Base-by-base conservation (phyloP, 306 rosid species). In the Inga laurina region DNA sequence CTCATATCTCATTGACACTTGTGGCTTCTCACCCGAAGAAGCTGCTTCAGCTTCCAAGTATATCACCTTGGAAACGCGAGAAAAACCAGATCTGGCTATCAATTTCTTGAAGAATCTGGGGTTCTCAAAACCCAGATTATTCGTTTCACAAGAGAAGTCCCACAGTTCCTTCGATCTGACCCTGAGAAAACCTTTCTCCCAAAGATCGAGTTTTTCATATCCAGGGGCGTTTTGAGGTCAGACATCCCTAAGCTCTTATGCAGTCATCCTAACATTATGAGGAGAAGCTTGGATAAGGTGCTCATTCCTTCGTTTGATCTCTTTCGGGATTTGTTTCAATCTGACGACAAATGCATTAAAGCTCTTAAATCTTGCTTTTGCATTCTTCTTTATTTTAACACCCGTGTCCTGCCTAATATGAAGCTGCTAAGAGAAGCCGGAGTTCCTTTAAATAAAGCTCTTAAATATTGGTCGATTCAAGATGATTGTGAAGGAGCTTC, bases 121-220 rank as follows among this genome's bases (percentile, higher is more conserved):
- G 19, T 62, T 73, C 65, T 73, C 84, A 0, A 37, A 81, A 72
- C 79, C 51, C 24, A n/a, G 64, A 10, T 48, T 3, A 34, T 41
- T 46, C 0, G 12, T 9, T 0, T 71, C 46, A 1, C 32, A 2
- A 15, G 7, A 27, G 7, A 15, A 1, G 2, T 2, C 45, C 73
- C 46, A 8, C 6, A 7, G 5, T 7, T 7, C 8, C 73, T 68
- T 37, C 14, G 73, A 68, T 68, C 3, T 35, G 27, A 37, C 10
- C 73, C 73, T 18, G 27, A 68, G 27, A 81, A 35, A 37, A 8
- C 46, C 48, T 18, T 68, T 7, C 73, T 68, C 0, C 73, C 73
- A 3, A 68, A 37, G 44, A 32, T 81, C 10, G 84, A 81, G 12
- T 73, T 81, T 74, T 61, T 81, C 4, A 81, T 32, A 71, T 81